phyloP scores from a whole-genome alignment of 78 protist species.

The Chrysochromulina parva region DNA sequence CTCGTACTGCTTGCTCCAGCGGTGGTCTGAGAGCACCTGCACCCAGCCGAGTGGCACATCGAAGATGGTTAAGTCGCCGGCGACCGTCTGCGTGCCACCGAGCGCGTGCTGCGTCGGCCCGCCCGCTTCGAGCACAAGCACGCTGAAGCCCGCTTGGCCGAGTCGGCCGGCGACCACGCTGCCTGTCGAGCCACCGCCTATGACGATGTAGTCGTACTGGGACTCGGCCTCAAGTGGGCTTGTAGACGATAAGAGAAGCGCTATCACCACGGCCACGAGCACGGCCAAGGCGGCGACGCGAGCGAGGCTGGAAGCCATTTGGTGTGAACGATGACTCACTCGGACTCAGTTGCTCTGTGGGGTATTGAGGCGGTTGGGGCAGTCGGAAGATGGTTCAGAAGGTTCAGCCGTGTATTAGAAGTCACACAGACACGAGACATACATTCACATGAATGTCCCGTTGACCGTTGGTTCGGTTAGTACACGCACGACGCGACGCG shows the following conservation, averaged over 20 bases:
- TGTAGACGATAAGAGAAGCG: not conserved
- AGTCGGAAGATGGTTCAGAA: no score
- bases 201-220: not conserved
- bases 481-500: no score
- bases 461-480: no score
- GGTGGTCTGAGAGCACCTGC: not conserved
- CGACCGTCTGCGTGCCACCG: not conserved
- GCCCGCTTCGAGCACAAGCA: constrained; percentile 25
- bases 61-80: not conserved
- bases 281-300: no score
- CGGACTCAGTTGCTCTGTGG: no score
- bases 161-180: not conserved
- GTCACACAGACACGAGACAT: no score
- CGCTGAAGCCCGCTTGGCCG: not conserved
- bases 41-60: constrained; percentile 13
- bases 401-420: no score
- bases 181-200: constrained; percentile 21
- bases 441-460: no score
- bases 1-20: not conserved
- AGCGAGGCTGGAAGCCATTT: no score
- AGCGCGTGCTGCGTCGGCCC: not conserved
- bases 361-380: no score
- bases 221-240: not conserved
- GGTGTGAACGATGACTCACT: no score
- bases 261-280: not conserved